Evolutionary conservation across 257 asterid species (phyloP), one percentile per base, ranked within the genome.

Genomic region (Buddleja alternifolia): DNA sequence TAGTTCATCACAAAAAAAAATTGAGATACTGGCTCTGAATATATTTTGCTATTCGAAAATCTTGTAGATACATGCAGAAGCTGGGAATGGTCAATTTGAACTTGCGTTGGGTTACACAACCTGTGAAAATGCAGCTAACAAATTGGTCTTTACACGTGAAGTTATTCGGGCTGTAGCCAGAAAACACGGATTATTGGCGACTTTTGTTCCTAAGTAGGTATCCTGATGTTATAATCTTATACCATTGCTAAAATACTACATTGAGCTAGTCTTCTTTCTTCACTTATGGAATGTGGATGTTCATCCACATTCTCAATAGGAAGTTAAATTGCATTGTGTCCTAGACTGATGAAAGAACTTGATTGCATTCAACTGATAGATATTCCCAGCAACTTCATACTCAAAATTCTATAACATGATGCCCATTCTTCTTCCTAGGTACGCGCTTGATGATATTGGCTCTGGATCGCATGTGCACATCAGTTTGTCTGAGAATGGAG

Each of bases 381-480:
- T 12, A 51, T 37, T 29, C 42, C 58, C 47, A 71, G 65, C 23
- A 64, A 67, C 56, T 55, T 21, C 45, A 57, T 48, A 23, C 37
- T 14, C 21, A 21, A 54, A 40, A n/a, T 15, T 62, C 24, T 47
- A 44, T 59, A 63, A 32, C 63, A 52, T 63, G 52, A 47, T 45
- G 4, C 34, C 14, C 29, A 36, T 42, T 57, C 59, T 73, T 70
- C 24, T 69, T 60, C 10, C 47, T 75, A 93, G 98, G 88, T 88
- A 75, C 69, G 45, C 76, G n/a, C 80, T 86, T 54, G 88, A 84
- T 60, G 97, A 90, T 70, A 65, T 93, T 75, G 98, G 97, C 72
- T 93, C 98, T 32, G 98, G 98, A 57, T 86, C 97, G 36, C 97
- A 90, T 63, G 97, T 90, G 75, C 98, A 93, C 83, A 21, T 93